phyloP scores from a whole-genome alignment of 2,329 filamentous ascomycete species.

The Fulvia fulva region DNA sequence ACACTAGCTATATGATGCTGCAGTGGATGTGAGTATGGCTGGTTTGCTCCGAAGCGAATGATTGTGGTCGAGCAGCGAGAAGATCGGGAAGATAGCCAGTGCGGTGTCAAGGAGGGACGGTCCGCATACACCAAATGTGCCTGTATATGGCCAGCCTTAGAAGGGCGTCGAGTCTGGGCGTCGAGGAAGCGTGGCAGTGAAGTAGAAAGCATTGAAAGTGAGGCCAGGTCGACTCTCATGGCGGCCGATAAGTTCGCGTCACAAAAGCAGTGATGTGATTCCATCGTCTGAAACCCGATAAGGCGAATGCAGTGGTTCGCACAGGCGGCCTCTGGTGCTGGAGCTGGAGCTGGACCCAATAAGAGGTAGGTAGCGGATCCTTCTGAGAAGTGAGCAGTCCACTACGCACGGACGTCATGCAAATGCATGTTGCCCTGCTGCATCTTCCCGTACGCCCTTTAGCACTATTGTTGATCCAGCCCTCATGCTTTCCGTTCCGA shows the following conservation, averaged over 20 bases:
- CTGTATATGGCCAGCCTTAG: background rate
- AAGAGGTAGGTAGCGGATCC: background rate
- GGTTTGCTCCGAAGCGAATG: background rate
- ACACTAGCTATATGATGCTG: background rate
- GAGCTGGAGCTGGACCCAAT: no score
- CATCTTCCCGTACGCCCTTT: background rate
- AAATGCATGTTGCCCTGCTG: no score
- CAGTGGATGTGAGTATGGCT: background rate
- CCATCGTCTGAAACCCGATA: background rate
- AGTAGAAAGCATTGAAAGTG: background rate
- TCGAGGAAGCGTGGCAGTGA: background rate
- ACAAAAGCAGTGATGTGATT: background rate
- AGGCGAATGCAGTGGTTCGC: conserved; percentile 11
- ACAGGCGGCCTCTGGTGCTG: background rate
- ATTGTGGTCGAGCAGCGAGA: background rate
- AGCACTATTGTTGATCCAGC: background rate
- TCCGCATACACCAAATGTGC: background rate
- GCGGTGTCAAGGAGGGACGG: background rate
- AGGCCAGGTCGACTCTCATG: background rate
- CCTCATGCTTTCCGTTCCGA: background rate
- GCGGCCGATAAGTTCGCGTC: conserved; percentile 2
- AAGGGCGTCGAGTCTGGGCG: background rate
- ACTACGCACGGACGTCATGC: conserved; percentile 1
- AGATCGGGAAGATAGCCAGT: background rate
- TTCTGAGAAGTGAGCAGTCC: conserved; percentile 10